Evolutionary conservation across 106 monocot genomes (phyloP), one percentile per base, ranked within the genome.

Genomic region (Hemerocallis citrina): DNA sequence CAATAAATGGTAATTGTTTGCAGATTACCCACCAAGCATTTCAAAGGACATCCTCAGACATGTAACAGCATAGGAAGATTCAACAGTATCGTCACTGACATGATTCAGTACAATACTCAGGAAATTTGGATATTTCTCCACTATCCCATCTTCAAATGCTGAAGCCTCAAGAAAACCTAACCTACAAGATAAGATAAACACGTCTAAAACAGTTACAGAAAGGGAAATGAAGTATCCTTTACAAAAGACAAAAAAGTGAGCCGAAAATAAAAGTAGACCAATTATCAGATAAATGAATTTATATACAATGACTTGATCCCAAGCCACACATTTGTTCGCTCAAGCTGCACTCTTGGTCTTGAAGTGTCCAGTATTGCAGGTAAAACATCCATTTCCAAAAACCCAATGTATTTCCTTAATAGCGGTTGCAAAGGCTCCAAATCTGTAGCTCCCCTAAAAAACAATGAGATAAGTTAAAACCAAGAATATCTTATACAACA

Each of bases 141-240:
- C 68, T 64, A 98, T 82, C 42, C 98, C 98, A 75, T 98, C 98
- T 71, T 98, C 98, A 88, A 85, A 92, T 55, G 92, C 82, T 19
- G 87, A 67, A 16, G 85, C 74, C 21, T 92, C 98, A 68, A 98
- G 79, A 88, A 92, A 98, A 6, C 85, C 82, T 50, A 98, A 75
- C 70, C 92, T 98, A 73, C n/a, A 68, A 52, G 62, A 36, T 64
- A 65, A 16, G 34, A 70, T 37, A 14, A 50, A 63, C 43, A 67
- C n/a, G 17, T 21, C 27, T 13, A 46, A 57, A 46, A 32, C 7
- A 36, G 21, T 22, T 11, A 51, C 1, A 24, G 49, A 38, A 5
- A 15, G 25, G 17, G 28, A 33, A 4, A 17, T 50, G 22, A 35
- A 32, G 50, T 48, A 64, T 6, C 22, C 34, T 45, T 31, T 12